Evolutionary conservation across 371 early-diverging fungal genomes (phyloP), one percentile per base, ranked within the genome.

Genomic region (Choanephora cucurbitarum): DNA sequence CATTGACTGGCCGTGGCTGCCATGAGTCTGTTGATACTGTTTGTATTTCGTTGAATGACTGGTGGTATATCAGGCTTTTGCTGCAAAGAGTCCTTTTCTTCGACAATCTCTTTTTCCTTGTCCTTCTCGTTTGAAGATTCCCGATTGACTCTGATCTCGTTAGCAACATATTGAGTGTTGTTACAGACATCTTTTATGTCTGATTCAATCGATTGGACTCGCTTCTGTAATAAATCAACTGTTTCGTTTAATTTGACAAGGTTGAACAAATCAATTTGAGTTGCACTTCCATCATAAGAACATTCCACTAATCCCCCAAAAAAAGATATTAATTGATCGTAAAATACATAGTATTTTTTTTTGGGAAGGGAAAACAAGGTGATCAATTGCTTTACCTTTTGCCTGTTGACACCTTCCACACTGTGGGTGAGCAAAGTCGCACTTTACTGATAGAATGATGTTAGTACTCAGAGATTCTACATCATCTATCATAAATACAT

Each of bases 181-280:
- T 47, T 60, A 9, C 66, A 69, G 7, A 70, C 58, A 37, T 60
- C 57, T 32, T 64, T 63, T 3, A 78, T 58, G 21, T 63, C 64
- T 9, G 52, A 49, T 23, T 76, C 80, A 13, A 79, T 69, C 0
- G 64, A 66, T 18, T 63, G 54, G 5, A 79, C 45, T 37, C 68
- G 57, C 43, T 69, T 54, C 48, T 73, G 70, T 7, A 79, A 46
- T 14, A 43, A 37, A n/a, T 60, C 64, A 6, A 79, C 64, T 0
- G 74, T 74, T 40, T 79, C 71, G 31, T 75, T 75, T 23, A 79
- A 43, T 21, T 74, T 70, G 9, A 75, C 64, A 5, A 79, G 60
- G 32, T 70, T 79, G 41, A 79, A 79, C 8, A 79, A 44, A 49
- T 79, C 80, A 14, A 79, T 66, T 53, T 79, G 80, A 0, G 80